These are phyloP conservation scores for Annulohypoxylon truncatum DNA, from an alignment of 2,329 filamentous ascomycete species.

Conservation along the genomic window DNA sequence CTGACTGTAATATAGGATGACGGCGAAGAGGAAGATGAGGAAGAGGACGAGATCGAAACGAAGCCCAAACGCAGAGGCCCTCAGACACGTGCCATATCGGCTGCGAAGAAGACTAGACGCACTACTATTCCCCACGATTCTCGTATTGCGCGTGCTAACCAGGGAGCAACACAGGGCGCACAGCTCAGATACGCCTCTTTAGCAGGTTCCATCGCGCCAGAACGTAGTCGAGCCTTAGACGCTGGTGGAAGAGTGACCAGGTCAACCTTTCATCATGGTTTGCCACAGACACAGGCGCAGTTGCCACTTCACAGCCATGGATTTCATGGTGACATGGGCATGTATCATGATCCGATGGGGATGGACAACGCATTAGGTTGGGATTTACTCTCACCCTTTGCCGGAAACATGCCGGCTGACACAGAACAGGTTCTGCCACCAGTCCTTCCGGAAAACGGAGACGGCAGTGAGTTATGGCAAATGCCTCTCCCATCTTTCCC, in stretches of 20 bases:
- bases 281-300: constrained; percentile 35
- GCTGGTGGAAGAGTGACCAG: constrained; percentile 32
- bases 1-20: constrained; percentile 41
- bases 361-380: constrained; percentile 45
- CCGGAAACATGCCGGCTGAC: constrained; percentile 38
- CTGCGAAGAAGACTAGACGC: constrained; percentile 29
- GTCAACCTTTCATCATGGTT: constrained; percentile 32
- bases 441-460: constrained; percentile 36
- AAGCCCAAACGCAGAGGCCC: constrained; percentile 26
- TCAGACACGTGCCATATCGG: constrained; percentile 16
- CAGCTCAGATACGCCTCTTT: neutral
- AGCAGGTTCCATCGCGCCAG: constrained; percentile 5
- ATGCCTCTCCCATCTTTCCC: constrained; percentile 13
- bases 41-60: constrained; percentile 28
- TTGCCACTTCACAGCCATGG: constrained; percentile 45
- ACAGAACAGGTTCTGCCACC: constrained; percentile 36
- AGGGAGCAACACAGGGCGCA: constrained; percentile 23
- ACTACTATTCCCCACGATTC: constrained; percentile 26
- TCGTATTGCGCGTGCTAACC: constrained; percentile 28
- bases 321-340: constrained; percentile 32
- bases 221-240: constrained; percentile 17
- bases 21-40: constrained; percentile 29
- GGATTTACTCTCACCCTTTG: constrained; percentile 3
- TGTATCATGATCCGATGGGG: constrained; percentile 34
- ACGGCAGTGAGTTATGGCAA: constrained; percentile 43